Evolutionary conservation across 805 yeast species (phyloP).

Genomic region (Myxozyma udenii): DNA sequence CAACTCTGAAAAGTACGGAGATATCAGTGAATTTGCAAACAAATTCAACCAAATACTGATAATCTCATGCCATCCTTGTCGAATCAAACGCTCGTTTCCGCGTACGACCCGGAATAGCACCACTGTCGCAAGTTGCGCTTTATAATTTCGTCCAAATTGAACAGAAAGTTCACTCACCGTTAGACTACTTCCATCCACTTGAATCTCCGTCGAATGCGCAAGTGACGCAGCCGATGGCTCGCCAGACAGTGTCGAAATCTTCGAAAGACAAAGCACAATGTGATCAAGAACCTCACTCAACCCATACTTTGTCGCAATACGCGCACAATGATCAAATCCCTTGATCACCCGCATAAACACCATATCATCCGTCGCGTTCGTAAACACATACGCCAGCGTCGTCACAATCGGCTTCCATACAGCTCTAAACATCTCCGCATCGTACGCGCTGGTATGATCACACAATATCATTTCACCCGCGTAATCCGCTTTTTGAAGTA

Average conservation of each 20-base stretch:
- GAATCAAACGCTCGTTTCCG: conserved; percentile 51
- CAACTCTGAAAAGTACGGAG: conserved; percentile 46
- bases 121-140: conserved; percentile 85
- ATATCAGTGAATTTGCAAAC: conserved; percentile 69
- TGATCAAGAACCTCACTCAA: conserved; percentile 58
- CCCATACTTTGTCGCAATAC: conserved; percentile 64
- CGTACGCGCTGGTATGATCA: conserved; percentile 49
- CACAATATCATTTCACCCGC: conserved; percentile 28
- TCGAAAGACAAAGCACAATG: conserved; percentile 63
- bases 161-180: conserved; percentile 80
- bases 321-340: conserved; percentile 80
- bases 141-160: conserved; percentile 82
- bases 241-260: conserved; percentile 59
- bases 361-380: conserved; percentile 86
- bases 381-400: conserved; percentile 72
- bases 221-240: conserved; percentile 34
- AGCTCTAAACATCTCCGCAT: conserved; percentile 64
- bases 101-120: conserved; percentile 76
- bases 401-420: conserved; percentile 64
- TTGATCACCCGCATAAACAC: conserved; percentile 83
- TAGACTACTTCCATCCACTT: conserved; percentile 52
- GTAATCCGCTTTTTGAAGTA: conserved; percentile 32
- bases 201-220: conserved; percentile 39
- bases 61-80: conserved; percentile 58
- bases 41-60: conserved; percentile 59